Percentiles rank a stretch among this genome's conserved stretches.
These are phyloP conservation scores for Xylaria sp. DNA, from an alignment of 2,329 filamentous ascomycete genomes.

Conservation along the genomic window DNA sequence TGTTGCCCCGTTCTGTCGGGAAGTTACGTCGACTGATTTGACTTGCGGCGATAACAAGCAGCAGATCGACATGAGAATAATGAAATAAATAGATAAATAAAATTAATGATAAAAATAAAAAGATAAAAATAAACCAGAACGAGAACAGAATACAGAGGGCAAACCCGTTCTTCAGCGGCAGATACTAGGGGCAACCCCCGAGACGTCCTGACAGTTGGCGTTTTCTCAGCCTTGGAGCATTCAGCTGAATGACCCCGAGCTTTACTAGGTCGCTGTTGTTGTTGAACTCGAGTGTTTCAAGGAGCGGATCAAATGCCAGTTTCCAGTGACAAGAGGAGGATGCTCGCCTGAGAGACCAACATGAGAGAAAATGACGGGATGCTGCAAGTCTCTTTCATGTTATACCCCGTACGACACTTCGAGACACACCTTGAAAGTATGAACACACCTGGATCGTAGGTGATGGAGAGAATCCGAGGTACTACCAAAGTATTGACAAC, in stretches of 20 bases:
- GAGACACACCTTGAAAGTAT: constrained; percentile 41
- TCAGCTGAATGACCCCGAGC: constrained; percentile 47
- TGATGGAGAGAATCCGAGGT: constrained; percentile 11
- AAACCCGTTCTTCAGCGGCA: constrained; percentile 28
- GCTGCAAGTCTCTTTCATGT: constrained; percentile 51
- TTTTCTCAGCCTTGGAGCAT: constrained; percentile 41
- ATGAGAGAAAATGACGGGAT: constrained; percentile 43
- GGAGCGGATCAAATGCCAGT: constrained; percentile 48
- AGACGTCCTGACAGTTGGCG: constrained; percentile 40
- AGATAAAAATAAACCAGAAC: constrained; percentile 26
- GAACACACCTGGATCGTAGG: constrained; percentile 27
- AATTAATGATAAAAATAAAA: not conserved
- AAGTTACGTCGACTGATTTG: constrained; percentile 44
- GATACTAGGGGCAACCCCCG: constrained; percentile 29
- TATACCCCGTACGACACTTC: constrained; percentile 50
- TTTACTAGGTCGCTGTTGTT: constrained; percentile 46
- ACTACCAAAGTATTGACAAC: constrained; percentile 23
- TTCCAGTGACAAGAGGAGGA: constrained; percentile 44
- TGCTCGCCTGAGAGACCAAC: constrained; percentile 36
- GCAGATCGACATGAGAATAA: constrained; percentile 29
- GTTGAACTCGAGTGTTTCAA: constrained; percentile 53
- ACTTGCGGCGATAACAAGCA: constrained; percentile 43
- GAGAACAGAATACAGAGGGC: not conserved
- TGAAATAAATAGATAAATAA: not conserved
- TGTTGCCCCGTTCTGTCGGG: constrained; percentile 41